Evolutionary conservation across 1,139 yeast genomes (phyloP).

Genomic region (Ogataea hybrid): DNA sequence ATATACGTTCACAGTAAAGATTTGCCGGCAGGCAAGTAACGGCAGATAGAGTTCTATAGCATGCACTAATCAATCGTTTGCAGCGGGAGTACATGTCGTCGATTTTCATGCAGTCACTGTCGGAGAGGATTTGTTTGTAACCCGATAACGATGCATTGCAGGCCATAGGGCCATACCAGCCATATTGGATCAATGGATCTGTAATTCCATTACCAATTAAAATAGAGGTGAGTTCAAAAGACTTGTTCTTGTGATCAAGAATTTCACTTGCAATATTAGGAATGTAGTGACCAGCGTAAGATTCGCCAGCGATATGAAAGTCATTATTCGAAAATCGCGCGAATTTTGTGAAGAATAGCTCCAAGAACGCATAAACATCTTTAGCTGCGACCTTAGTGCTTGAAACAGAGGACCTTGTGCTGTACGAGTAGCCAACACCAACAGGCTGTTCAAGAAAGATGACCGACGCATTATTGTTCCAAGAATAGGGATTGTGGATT

Average conservation of each 20-base stretch:
- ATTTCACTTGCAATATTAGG: conserved; percentile 79
- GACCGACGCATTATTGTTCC: conserved; percentile 70
- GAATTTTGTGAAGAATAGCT: conserved; percentile 73
- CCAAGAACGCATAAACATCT: conserved; percentile 77
- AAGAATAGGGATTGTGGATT: conserved; percentile 58
- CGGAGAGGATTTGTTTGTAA: conserved; percentile 59
- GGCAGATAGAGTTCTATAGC: conserved; percentile 47
- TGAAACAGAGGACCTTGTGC: conserved; percentile 50
- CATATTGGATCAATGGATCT: conserved; percentile 68
- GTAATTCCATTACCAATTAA: conserved; percentile 85
- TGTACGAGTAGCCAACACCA: conserved; percentile 76
- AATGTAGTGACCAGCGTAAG: conserved; percentile 85
- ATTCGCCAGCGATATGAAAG: conserved; percentile 86
- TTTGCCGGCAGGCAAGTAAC: conserved; percentile 56
- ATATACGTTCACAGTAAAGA: conserved; percentile 44
- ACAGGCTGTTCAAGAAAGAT: conserved; percentile 74
- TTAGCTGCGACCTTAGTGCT: conserved; percentile 71
- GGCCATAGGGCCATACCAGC: conserved; percentile 76
- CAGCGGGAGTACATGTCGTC: conserved; percentile 54
- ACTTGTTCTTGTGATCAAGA: conserved; percentile 58
- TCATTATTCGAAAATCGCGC: conserved; percentile 55
- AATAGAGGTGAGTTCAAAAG: conserved; percentile 67
- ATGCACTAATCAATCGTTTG: conserved; percentile 47
- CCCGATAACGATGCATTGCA: conserved; percentile 51
- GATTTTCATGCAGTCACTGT: conserved; percentile 60